A percentile compares a stretch with the other conserved stretches of the same genome.
These are phyloP conservation scores for Mortierella claussenii DNA, from an alignment of 192 early-diverging fungal species.

Conservation along the genomic window DNA sequence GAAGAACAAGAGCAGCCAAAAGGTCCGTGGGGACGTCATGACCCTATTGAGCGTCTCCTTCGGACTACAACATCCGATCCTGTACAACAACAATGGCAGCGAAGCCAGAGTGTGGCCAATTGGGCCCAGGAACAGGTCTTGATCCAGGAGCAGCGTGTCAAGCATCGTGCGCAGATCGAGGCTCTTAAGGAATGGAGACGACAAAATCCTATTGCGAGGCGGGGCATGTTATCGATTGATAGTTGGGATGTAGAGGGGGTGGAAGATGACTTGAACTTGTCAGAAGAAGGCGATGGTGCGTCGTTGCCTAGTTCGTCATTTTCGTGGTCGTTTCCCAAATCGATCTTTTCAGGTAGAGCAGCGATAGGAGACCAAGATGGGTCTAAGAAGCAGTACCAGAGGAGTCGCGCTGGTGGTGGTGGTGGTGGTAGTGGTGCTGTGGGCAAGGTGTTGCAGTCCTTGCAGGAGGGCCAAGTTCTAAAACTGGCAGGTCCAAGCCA, in stretches of 20 bases:
- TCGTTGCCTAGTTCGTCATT: neutral
- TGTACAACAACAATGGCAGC: slow-evolving; percentile 13
- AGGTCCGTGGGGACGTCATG: neutral
- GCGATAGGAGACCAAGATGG: neutral
- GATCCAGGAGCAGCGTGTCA: slow-evolving; percentile 21
- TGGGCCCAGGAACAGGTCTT: slow-evolving; percentile 40
- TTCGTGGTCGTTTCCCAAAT: neutral
- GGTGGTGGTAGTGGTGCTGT: neutral
- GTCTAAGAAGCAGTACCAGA: neutral
- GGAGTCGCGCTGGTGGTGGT: neutral
- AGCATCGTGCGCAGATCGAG: slow-evolving; percentile 4
- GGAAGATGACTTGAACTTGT: no score
- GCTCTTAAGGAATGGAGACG: slow-evolving; percentile 23
- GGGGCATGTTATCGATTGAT: slow-evolving; percentile 12
- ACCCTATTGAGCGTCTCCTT: slow-evolving; percentile 33
- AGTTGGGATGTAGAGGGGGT: no score
- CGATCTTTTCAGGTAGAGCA: neutral
- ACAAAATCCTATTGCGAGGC: slow-evolving; percentile 5
- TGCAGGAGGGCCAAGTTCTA: slow-evolving; percentile 2
- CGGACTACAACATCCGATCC: neutral
- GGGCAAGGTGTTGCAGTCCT: neutral
- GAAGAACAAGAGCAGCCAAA: slow-evolving; percentile 1
- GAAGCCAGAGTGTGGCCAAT: slow-evolving; percentile 12
- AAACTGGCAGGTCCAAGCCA: neutral
- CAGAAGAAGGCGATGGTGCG: neutral